Percentiles rank a stretch among this genome's conserved stretches.
These are phyloP conservation scores for Cercophora sp. DNA, from an alignment of 495 filamentous ascomycete genomes.

Conservation along the genomic window DNA sequence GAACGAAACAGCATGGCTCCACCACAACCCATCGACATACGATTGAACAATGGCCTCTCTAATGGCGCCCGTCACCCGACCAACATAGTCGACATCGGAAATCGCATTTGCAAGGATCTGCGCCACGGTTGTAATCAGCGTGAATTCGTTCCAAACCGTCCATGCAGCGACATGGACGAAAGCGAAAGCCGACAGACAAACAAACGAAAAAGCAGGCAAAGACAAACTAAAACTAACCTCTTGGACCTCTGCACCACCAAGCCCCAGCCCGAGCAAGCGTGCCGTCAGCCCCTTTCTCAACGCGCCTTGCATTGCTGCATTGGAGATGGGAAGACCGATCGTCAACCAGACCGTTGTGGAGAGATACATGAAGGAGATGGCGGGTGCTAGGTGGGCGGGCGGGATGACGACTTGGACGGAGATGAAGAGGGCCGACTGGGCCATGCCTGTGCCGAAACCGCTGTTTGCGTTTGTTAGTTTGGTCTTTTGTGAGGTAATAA, in stretches of 20 bases:
- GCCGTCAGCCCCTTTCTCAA: slow-evolving; percentile 22
- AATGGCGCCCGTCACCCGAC: slow-evolving; percentile 37
- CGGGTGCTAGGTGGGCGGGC: slow-evolving; percentile 50
- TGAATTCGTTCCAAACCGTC: no score
- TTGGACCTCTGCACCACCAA: slow-evolving; percentile 19
- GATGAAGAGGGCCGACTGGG: slow-evolving; percentile 51
- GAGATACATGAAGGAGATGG: slow-evolving; percentile 52
- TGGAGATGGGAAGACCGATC: slow-evolving; percentile 48
- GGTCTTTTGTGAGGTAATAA: slow-evolving; percentile 20
- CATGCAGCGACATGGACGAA: no score
- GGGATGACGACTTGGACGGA: slow-evolving; percentile 52
- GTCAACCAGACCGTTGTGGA: slow-evolving; percentile 49
- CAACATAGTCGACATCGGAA: slow-evolving; percentile 50
- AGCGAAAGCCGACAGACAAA: no score
- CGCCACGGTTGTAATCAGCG: not conserved
- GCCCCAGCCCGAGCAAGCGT: slow-evolving; percentile 23
- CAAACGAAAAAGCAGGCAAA: no score
- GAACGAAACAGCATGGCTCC: slow-evolving; percentile 36
- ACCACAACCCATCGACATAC: slow-evolving; percentile 38
- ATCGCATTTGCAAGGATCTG: slow-evolving; percentile 37
- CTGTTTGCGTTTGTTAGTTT: slow-evolving; percentile 15
- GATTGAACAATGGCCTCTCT: slow-evolving; percentile 26
- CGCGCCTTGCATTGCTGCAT: slow-evolving; percentile 37
- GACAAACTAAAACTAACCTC: slow-evolving; percentile 25
- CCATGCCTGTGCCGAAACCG: slow-evolving; percentile 53